Percentiles rank a stretch among this genome's conserved stretches.
Conservation (phyloP, 139 green algal species). For the Closterium sp. region DNA sequence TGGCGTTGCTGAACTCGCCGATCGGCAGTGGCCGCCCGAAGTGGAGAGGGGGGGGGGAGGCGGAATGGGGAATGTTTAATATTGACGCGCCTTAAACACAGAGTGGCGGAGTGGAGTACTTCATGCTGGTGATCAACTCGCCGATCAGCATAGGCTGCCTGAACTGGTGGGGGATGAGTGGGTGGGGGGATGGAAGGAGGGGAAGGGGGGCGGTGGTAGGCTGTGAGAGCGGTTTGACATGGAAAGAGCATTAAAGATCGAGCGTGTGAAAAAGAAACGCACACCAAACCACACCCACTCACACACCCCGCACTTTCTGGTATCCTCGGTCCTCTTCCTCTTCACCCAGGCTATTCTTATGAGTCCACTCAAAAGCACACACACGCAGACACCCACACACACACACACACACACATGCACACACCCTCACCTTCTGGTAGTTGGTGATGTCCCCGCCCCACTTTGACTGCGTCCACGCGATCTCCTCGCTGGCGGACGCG, state of each 20-base stretch:
- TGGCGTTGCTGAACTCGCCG: conserved; percentile 23
- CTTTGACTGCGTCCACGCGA: not conserved
- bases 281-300: too few relatives aligned
- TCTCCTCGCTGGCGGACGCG: not conserved
- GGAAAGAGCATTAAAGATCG: too few relatives aligned
- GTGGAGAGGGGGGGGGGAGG: not conserved
- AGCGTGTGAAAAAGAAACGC: too few relatives aligned
- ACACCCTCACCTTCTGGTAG: not conserved
- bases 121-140: conserved; percentile 12
- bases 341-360: too few relatives aligned
- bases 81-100: too few relatives aligned
- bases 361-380: not conserved
- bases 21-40: conserved; percentile 3
- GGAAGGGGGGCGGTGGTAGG: too few relatives aligned
- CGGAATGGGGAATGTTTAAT: not conserved
- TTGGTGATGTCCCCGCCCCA: not conserved
- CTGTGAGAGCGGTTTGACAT: too few relatives aligned
- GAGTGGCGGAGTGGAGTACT: too few relatives aligned
- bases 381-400: not conserved
- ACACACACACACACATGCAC: not conserved
- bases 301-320: too few relatives aligned
- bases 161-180: too few relatives aligned
- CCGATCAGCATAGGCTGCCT: conserved; percentile 3
- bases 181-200: too few relatives aligned
- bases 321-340: too few relatives aligned